Conservation (phyloP, 176 grass and related monocot genomes). For the Oryza rufipogon region DNA sequence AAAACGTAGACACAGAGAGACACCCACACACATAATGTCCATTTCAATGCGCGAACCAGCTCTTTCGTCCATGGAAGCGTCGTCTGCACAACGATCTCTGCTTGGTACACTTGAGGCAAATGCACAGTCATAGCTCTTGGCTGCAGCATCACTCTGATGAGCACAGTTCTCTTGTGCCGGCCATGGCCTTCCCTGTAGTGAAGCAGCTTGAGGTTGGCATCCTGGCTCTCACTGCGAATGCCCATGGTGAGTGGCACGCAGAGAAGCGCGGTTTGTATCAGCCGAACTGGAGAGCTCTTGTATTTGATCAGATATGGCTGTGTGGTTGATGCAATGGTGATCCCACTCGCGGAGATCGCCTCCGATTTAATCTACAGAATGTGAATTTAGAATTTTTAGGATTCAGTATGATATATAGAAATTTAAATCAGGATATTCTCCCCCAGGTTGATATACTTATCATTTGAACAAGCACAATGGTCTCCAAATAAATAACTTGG, state of each 20-base stretch:
- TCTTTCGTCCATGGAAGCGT: slow-evolving; percentile 40
- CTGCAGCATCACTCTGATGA: slow-evolving; percentile 46
- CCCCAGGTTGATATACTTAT: too few relatives aligned
- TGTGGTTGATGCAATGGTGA: slow-evolving; percentile 11
- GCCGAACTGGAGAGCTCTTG: slow-evolving; percentile 44
- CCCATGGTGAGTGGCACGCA: slow-evolving; percentile 39
- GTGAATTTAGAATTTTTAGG: neutral
- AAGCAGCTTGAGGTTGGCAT: slow-evolving; percentile 25
- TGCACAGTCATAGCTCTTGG: slow-evolving; percentile 32
- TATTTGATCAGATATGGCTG: slow-evolving; percentile 48
- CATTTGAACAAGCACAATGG: too few relatives aligned
- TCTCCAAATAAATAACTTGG: too few relatives aligned
- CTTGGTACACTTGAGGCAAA: slow-evolving; percentile 43
- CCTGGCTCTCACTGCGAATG: slow-evolving; percentile 15
- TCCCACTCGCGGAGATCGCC: slow-evolving; percentile 29
- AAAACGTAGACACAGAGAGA: slow-evolving; percentile 13
- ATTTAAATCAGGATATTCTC: neutral
- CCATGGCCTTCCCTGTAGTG: slow-evolving; percentile 42
- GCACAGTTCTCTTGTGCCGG: slow-evolving; percentile 31
- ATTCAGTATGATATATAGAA: neutral
- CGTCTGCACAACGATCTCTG: slow-evolving; percentile 39
- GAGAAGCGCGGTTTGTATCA: slow-evolving; percentile 23
- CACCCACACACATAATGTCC: slow-evolving; percentile 50
- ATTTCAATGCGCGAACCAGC: slow-evolving; percentile 20
- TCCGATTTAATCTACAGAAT: slow-evolving; percentile 43